These are phyloP conservation scores for Chrysoporthe austroafricana DNA, from an alignment of 2,329 filamentous ascomycete genomes.

Conservation along the genomic window DNA sequence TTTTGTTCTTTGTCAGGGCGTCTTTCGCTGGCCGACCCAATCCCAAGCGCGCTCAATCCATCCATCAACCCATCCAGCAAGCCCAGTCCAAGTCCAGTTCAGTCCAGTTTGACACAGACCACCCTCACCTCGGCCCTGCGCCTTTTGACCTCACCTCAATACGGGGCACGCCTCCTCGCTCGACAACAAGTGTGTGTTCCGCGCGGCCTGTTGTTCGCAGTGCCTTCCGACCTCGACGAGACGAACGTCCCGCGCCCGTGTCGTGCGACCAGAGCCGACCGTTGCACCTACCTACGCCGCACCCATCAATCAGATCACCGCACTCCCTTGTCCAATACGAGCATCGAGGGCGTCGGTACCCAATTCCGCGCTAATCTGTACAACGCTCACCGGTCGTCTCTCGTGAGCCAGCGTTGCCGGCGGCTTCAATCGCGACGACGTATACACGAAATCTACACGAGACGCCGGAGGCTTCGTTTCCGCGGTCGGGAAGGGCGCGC, in stretches of 20 bases:
- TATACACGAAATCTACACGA: slow-evolving; percentile 13
- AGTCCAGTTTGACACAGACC: slow-evolving; percentile 18
- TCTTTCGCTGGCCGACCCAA: slow-evolving; percentile 27
- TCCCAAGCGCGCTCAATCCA: slow-evolving; percentile 10
- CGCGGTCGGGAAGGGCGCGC: slow-evolving; percentile 14
- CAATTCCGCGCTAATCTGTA: slow-evolving; percentile 2
- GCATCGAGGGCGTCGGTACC: slow-evolving; percentile 4
- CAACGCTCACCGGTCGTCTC: slow-evolving; percentile 15
- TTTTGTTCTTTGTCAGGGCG: slow-evolving; percentile 30
- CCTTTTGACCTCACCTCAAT: slow-evolving; percentile 12
- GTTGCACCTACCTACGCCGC: slow-evolving; percentile 2
- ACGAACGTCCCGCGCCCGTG: slow-evolving; percentile 5
- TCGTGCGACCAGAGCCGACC: slow-evolving; percentile 18
- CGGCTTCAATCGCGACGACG: slow-evolving; percentile 12
- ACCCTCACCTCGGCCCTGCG: slow-evolving; percentile 19
- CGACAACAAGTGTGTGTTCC: not conserved
- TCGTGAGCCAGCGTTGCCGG: slow-evolving; percentile 12
- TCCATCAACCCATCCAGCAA: not conserved
- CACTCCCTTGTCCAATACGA: slow-evolving; percentile 18
- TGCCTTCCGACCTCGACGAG: slow-evolving; percentile 2
- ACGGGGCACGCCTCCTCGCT: not conserved
- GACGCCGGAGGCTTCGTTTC: not conserved
- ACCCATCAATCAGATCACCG: not conserved
- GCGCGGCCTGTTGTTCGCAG: slow-evolving; percentile 1
- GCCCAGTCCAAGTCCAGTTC: slow-evolving; percentile 6